Conservation (phyloP, 495 filamentous ascomycete species). For the Tetracladium setigerum region DNA sequence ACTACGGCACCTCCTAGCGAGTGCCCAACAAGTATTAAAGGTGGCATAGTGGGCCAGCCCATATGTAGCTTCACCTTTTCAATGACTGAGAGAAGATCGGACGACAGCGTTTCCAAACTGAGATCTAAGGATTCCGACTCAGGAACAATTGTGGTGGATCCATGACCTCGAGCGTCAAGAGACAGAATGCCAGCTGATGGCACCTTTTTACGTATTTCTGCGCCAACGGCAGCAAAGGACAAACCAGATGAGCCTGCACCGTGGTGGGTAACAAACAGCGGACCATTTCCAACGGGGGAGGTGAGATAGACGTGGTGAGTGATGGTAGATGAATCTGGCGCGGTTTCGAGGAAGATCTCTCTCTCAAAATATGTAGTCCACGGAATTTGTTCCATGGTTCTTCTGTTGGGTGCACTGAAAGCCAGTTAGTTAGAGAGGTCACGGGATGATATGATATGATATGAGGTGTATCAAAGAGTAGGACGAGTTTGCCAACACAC, state of each 20-base stretch:
- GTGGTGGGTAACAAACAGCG: constrained; percentile 85
- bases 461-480: constrained; percentile 4
- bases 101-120: constrained; percentile 58
- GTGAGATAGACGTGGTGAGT: constrained; percentile 84
- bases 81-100: constrained; percentile 66
- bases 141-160: constrained; percentile 49
- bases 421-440: background rate
- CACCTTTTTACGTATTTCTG: constrained; percentile 67
- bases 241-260: constrained; percentile 84
- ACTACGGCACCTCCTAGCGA: constrained; percentile 93
- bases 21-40: constrained; percentile 83
- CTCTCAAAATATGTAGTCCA: constrained; percentile 89
- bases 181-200: constrained; percentile 80
- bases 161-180: constrained; percentile 80
- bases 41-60: constrained; percentile 65
- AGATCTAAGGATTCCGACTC: constrained; percentile 43
- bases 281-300: constrained; percentile 50
- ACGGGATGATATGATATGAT: background rate
- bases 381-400: constrained; percentile 48
- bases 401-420: constrained; percentile 18
- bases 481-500: constrained; percentile 32
- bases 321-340: constrained; percentile 30
- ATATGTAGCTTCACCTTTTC: constrained; percentile 52
- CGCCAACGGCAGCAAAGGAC: constrained; percentile 74
- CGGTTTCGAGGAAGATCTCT: constrained; percentile 63